Percentiles rank a stretch among this genome's conserved stretches.
Evolutionary conservation across 2,329 filamentous ascomycete genomes (phyloP).

Genomic region (Ciborinia camelliae): DNA sequence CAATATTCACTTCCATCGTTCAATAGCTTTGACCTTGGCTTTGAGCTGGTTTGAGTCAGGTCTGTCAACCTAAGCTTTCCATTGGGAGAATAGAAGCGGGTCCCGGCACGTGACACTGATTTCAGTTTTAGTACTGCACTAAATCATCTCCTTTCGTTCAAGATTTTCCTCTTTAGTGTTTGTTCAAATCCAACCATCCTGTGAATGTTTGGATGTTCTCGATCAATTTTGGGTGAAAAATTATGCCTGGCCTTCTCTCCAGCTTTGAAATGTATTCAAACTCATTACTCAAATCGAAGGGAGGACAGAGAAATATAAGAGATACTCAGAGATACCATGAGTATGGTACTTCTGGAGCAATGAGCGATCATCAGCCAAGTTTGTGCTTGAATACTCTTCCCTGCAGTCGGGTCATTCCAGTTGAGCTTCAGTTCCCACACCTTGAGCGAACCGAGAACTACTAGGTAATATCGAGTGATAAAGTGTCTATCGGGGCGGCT

Average conservation of each 20-base stretch:
- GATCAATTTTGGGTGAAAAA: not conserved
- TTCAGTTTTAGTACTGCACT: not conserved
- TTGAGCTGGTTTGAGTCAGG: not conserved
- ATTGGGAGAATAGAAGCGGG: not conserved
- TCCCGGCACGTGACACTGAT: not conserved
- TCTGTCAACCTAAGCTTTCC: not conserved
- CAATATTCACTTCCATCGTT: too few species aligned
- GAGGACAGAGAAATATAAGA: not conserved
- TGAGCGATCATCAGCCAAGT: not conserved
- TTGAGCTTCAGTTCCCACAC: not conserved
- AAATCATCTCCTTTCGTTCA: not conserved
- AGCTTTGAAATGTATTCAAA: not conserved
- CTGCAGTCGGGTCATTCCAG: too few species aligned
- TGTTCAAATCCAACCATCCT: not conserved
- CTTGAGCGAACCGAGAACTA: not conserved
- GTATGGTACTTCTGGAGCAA: not conserved
- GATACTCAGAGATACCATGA: not conserved
- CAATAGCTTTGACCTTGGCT: not conserved
- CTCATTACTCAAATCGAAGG: not conserved
- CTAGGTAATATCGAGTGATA: not conserved
- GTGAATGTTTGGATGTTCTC: not conserved
- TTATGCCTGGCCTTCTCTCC: too few species aligned
- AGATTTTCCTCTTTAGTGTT: not conserved
- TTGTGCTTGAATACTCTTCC: not conserved
- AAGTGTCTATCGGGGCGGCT: not conserved